Percentiles rank a stretch among this genome's conserved stretches.
These are phyloP conservation scores for Acrocalymma vagum DNA, from an alignment of 2,329 filamentous ascomycete species.

Conservation along the genomic window DNA sequence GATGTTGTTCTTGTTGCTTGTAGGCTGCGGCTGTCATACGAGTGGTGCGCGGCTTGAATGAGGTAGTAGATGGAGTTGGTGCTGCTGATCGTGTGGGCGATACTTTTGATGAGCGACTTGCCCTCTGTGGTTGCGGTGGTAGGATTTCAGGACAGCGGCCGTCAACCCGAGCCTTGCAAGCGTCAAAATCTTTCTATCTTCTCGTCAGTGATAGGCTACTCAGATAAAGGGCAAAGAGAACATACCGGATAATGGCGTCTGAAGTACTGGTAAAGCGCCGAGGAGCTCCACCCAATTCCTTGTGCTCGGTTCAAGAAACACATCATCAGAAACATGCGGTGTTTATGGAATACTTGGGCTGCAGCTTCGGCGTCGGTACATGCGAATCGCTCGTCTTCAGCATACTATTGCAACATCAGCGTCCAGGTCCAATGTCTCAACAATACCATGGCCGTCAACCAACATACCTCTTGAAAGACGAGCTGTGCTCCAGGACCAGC, in stretches of 20 bases:
- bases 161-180: slow-evolving; percentile 37
- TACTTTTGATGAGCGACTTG: slow-evolving; percentile 13
- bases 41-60: slow-evolving; percentile 5
- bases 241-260: slow-evolving; percentile 47
- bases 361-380: slow-evolving; percentile 35
- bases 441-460: not conserved
- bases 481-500: slow-evolving; percentile 47
- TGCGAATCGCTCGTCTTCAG: slow-evolving; percentile 40
- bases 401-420: slow-evolving; percentile 38
- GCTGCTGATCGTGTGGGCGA: slow-evolving; percentile 12
- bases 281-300: slow-evolving; percentile 54
- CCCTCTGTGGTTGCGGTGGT: slow-evolving; percentile 18
- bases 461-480: slow-evolving; percentile 50
- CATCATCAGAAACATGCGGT: slow-evolving; percentile 54
- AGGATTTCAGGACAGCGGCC: slow-evolving; percentile 31
- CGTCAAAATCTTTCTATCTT: slow-evolving; percentile 38
- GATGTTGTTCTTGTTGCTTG: slow-evolving; percentile 22
- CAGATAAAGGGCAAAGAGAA: not conserved
- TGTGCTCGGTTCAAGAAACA: slow-evolving; percentile 55
- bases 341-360: slow-evolving; percentile 39
- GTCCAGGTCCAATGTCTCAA: not conserved
- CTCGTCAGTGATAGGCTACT: slow-evolving; percentile 11
- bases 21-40: slow-evolving; percentile 13
- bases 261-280: slow-evolving; percentile 53
- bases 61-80: slow-evolving; percentile 8